These are phyloP conservation scores for Microcos paniculata DNA, from an alignment of 345 rosid genomes.

Conservation along the genomic window DNA sequence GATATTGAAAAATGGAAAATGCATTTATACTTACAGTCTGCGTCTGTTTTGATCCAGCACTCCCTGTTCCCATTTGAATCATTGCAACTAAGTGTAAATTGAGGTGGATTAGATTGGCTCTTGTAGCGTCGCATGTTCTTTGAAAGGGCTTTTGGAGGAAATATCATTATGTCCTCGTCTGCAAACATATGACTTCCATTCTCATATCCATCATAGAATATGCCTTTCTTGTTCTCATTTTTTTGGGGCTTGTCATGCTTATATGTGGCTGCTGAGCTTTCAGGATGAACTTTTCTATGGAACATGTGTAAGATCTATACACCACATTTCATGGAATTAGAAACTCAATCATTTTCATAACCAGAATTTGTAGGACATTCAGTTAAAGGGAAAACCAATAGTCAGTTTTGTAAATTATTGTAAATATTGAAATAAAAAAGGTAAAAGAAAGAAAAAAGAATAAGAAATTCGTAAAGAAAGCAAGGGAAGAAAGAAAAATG, in stretches of 20 bases:
- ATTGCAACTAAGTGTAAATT: constrained; percentile 32
- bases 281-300: constrained; percentile 84
- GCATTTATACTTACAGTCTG: constrained; percentile 63
- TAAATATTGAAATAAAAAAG: constrained; percentile 4
- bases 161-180: constrained; percentile 42
- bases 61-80: constrained; percentile 68
- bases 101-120: constrained; percentile 51
- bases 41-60: constrained; percentile 83
- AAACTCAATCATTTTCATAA: background rate
- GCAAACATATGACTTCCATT: constrained; percentile 33
- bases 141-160: constrained; percentile 36
- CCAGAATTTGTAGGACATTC: background rate
- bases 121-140: constrained; percentile 38
- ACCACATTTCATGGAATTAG: constrained; percentile 14
- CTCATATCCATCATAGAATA: constrained; percentile 22
- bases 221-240: constrained; percentile 37
- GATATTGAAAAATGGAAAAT: background rate
- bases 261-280: constrained; percentile 41
- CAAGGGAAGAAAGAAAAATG: background rate
- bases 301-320: constrained; percentile 71
- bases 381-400: background rate
- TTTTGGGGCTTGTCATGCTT: constrained; percentile 40
- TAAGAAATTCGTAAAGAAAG: background rate
- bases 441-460: background rate
- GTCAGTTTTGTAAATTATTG: background rate